phyloP scores from a whole-genome alignment of 106 monocot genomes.

The Amphibolis antarctica region DNA sequence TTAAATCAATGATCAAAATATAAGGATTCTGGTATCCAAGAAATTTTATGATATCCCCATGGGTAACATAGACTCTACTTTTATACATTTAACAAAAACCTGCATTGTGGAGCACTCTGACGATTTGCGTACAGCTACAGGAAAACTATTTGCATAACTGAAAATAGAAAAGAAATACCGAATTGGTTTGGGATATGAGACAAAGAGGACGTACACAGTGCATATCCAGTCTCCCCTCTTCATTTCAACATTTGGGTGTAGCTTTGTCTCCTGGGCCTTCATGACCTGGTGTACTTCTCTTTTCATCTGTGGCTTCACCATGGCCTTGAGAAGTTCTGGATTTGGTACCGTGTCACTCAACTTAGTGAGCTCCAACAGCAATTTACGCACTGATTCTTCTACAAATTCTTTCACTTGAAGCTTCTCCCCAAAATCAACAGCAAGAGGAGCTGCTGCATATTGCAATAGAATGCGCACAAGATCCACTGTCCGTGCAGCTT shows the following conservation, averaged over 20 bases:
- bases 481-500: conserved; percentile 73
- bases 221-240: conserved; percentile 97
- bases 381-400: conserved; percentile 55
- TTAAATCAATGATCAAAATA: too few species aligned
- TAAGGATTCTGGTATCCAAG: too few species aligned
- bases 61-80: too few species aligned
- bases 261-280: neutral
- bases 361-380: conserved; percentile 54
- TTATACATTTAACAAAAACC: too few species aligned
- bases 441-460: conserved; percentile 51
- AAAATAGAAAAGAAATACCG: too few species aligned
- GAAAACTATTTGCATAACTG: too few species aligned
- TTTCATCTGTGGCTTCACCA: conserved; percentile 1
- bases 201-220: conserved; percentile 51
- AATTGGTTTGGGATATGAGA: too few species aligned
- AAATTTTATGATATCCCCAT: too few species aligned
- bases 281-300: conserved; percentile 10
- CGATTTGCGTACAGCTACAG: too few species aligned
- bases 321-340: conserved; percentile 38
- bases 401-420: conserved; percentile 22
- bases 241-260: conserved; percentile 52
- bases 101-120: too few species aligned
- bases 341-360: conserved; percentile 72
- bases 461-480: conserved; percentile 64
- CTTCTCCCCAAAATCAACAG: conserved; percentile 23